Conservation (phyloP, 345 rosid species). For the Citrus sp. region DNA sequence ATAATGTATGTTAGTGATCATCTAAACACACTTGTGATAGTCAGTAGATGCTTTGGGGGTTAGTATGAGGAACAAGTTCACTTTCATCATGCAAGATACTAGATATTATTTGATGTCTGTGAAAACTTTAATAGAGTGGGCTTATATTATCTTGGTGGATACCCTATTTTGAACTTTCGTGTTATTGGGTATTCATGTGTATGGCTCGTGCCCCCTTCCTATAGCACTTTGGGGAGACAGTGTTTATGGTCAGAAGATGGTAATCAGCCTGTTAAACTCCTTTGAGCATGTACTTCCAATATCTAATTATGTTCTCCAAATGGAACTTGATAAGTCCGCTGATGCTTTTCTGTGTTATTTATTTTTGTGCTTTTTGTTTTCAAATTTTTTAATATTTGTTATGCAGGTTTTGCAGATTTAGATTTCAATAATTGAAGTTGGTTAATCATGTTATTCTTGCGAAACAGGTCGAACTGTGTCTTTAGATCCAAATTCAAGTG, state of each 20-base stretch:
- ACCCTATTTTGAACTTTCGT: background rate
- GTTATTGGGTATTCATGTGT: background rate
- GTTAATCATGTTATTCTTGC: background rate
- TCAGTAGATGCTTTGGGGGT: background rate
- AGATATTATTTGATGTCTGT: background rate
- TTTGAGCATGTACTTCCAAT: background rate
- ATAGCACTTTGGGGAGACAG: background rate
- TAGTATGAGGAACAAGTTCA: background rate
- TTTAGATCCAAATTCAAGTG: conserved; percentile 56
- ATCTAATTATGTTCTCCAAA: background rate
- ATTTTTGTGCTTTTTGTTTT: background rate
- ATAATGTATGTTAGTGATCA: background rate
- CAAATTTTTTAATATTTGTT: background rate
- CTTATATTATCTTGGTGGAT: background rate
- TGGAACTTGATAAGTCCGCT: background rate
- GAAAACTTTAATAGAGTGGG: background rate
- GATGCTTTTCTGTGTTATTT: background rate
- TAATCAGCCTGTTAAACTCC: background rate
- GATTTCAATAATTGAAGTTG: background rate
- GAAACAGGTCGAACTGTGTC: conserved; percentile 71
- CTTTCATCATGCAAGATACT: background rate
- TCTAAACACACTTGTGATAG: background rate
- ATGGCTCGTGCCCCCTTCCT: background rate
- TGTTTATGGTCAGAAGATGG: background rate
- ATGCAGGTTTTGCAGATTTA: background rate